These are phyloP conservation scores for Aspergillus heteromorphus DNA, from an alignment of 495 filamentous ascomycete genomes.

Conservation along the genomic window DNA sequence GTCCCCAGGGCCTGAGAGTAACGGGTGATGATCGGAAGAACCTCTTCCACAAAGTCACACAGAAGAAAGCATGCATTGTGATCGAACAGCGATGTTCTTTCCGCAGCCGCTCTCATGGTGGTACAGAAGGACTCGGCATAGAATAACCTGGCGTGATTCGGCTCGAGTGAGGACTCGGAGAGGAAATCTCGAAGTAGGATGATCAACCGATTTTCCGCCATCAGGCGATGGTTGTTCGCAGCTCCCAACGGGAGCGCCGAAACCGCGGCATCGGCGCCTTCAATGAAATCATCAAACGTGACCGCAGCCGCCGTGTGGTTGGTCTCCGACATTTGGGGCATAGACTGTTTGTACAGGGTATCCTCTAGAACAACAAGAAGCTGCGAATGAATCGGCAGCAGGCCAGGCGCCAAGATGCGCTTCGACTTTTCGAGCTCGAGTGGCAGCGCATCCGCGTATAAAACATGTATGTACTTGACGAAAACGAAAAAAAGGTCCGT, in stretches of 20 bases:
- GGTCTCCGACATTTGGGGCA: constrained; percentile 46
- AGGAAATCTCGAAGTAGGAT: constrained; percentile 84
- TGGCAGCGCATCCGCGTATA: constrained; percentile 77
- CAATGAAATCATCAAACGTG: constrained; percentile 72
- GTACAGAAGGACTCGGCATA: constrained; percentile 76
- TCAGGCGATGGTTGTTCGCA: constrained; percentile 67
- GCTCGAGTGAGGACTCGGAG: constrained; percentile 56
- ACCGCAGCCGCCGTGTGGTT: constrained; percentile 53
- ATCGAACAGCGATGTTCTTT: constrained; percentile 75
- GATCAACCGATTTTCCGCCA: constrained; percentile 89
- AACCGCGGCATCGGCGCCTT: constrained; percentile 62
- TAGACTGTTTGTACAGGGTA: constrained; percentile 68
- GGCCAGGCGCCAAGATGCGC: constrained; percentile 63
- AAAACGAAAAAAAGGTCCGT: constrained; percentile 94
- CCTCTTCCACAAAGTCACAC: constrained; percentile 89
- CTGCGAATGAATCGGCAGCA: constrained; percentile 82
- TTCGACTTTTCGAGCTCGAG: constrained; percentile 58
- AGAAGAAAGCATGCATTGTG: constrained; percentile 86
- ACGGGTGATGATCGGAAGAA: constrained; percentile 53
- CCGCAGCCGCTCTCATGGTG: constrained; percentile 66
- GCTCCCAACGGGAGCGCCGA: constrained; percentile 60
- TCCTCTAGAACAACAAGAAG: constrained; percentile 75
- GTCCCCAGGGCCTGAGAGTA: constrained; percentile 47
- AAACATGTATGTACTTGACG: constrained; percentile 80
- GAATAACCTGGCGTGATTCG: constrained; percentile 54